Evolutionary conservation across 441 rosid species (phyloP), one percentile per base, ranked within the genome.

Genomic region (Heliophila coronopifolia): DNA sequence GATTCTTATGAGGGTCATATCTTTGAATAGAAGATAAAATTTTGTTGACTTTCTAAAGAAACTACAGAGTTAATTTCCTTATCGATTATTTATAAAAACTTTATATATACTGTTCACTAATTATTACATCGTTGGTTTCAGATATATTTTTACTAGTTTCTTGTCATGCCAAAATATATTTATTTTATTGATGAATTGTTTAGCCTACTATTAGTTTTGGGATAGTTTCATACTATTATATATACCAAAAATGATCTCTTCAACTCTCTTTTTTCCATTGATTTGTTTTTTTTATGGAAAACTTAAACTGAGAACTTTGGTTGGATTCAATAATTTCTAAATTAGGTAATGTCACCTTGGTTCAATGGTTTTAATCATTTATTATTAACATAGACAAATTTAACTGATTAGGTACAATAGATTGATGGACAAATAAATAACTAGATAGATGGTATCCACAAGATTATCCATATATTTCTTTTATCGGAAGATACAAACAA

Each of bases 1-100:
- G 23, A 45, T 45, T 45, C 39, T 58, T 58, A 37, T 19, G 34
- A 36, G 31, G 54, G 31, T 46, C 45, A 46, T 6, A 26, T 45
- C 32, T 26, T 45, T 46, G 46, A 36, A 46, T 13, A 12, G 12
- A 15, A 10, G 24, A 36, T 35, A 17, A 14, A 4, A 6, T 30
- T 28, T 31, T 0, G 3, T 47, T 31, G 39, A 48, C 19, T 8
- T 48, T 14, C 8, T 4, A 5, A 50, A 35, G 22, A 40, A 5
- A 22, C 6, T 3, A 17, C 14, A 16, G 7, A 9, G 4, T 46
- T 19, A n/a, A n/a, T n/a, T n/a, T 19, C 2, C 18, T 30, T 11
- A 7, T 11, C 6, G 11, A 17, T 30, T n/a, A 17, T 31, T 1
- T n/a, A n/a, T n/a, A n/a, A n/a, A n/a, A n/a, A n/a, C n/a, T n/a